Percentiles rank a stretch among this genome's conserved stretches.
Conservation (phyloP, 306 rosid species). For the Carpinus viminea region DNA sequence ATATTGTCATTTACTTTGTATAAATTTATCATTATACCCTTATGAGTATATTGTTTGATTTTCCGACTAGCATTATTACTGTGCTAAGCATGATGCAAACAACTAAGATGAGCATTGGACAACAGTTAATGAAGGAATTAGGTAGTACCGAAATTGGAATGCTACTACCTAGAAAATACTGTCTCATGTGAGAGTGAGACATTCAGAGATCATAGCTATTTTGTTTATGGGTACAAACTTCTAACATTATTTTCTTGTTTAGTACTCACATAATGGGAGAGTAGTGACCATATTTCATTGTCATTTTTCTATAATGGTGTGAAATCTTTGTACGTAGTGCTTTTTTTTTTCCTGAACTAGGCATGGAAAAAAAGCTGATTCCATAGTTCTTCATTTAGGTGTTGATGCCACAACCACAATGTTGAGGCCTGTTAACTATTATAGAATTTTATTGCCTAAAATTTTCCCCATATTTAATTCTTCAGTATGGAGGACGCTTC, state of each 20-base stretch:
- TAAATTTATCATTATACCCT: background rate
- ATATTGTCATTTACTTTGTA: constrained; percentile 3
- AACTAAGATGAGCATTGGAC: background rate
- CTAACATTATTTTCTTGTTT: background rate
- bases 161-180: background rate
- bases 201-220: background rate
- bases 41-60: constrained; percentile 7
- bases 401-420: no score
- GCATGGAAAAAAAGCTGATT: background rate
- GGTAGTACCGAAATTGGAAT: background rate
- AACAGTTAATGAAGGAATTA: background rate
- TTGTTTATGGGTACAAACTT: background rate
- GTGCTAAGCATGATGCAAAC: background rate
- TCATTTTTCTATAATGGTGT: background rate
- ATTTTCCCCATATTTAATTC: constrained; percentile 1
- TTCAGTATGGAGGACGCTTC: constrained; percentile 68
- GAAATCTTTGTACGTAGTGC: background rate
- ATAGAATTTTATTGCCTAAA: background rate
- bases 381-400: background rate
- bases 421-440: background rate
- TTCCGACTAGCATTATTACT: background rate
- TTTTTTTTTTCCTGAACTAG: background rate
- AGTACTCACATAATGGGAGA: background rate
- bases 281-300: background rate
- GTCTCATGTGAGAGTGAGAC: background rate